Percentiles rank a stretch among this genome's conserved stretches.
These are phyloP conservation scores for Ceratocystis ficicola DNA, from an alignment of 2,329 filamentous ascomycete genomes.

Conservation along the genomic window DNA sequence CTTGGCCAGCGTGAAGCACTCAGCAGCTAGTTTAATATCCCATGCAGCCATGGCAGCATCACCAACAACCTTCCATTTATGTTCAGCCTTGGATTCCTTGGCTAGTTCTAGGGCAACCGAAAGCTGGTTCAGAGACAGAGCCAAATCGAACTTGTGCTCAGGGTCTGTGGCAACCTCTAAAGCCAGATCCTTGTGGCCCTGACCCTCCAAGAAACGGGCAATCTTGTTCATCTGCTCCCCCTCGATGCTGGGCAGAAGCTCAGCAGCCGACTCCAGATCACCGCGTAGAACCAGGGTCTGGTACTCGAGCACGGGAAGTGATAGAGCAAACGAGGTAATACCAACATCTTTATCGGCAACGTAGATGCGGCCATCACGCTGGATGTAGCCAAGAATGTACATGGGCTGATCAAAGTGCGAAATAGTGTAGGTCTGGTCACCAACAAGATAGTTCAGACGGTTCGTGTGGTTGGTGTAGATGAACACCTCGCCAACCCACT, in stretches of 20 bases:
- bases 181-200: conserved; percentile 91
- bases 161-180: conserved; percentile 87
- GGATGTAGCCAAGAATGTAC: conserved; percentile 91
- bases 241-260: conserved; percentile 72
- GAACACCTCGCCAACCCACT: conserved; percentile 98
- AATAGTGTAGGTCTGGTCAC: conserved; percentile 94
- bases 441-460: conserved; percentile 92
- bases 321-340: conserved; percentile 80
- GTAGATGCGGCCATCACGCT: conserved; percentile 89
- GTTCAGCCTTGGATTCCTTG: conserved; percentile 70
- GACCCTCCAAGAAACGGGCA: conserved; percentile 89
- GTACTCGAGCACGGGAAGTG: conserved; percentile 87
- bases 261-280: conserved; percentile 81
- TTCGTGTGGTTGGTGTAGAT: conserved; percentile 97
- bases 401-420: conserved; percentile 92
- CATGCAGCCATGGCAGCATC: conserved; percentile 78
- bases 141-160: conserved; percentile 93
- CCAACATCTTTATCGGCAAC: conserved; percentile 90
- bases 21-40: conserved; percentile 77
- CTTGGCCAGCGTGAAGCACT: conserved; percentile 84
- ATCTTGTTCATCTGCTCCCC: conserved; percentile 97
- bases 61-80: conserved; percentile 97
- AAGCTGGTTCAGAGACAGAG: conserved; percentile 69
- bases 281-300: conserved; percentile 89
- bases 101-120: conserved; percentile 78